Conservation (phyloP, 495 filamentous ascomycete species). For the Xylaria flabelliformis region DNA sequence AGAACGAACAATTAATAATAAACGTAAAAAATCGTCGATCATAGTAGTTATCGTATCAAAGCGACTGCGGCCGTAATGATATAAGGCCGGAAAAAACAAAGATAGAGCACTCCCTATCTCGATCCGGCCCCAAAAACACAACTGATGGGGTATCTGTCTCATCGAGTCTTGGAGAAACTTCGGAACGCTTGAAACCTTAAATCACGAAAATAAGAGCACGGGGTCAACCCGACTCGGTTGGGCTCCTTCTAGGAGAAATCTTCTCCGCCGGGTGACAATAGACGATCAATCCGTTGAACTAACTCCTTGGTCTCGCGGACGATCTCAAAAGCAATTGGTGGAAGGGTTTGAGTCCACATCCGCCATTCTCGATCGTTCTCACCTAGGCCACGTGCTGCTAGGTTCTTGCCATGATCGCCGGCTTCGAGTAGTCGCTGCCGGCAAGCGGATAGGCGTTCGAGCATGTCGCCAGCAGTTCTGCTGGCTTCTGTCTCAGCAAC, state of each 20-base stretch:
- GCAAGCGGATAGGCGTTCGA: conserved; percentile 68
- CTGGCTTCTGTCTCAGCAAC: conserved; percentile 68
- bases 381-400: conserved; percentile 53
- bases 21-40: conserved; percentile 21
- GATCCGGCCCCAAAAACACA: conserved; percentile 16
- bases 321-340: conserved; percentile 87
- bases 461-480: conserved; percentile 65
- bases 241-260: conserved; percentile 48
- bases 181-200: conserved; percentile 25
- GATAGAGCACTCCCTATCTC: not conserved
- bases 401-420: conserved; percentile 66
- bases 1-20: conserved; percentile 20
- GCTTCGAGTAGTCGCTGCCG: conserved; percentile 69
- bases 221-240: conserved; percentile 30
- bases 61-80: conserved; percentile 9
- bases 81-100: not conserved
- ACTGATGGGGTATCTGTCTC: conserved; percentile 24
- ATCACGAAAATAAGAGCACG: conserved; percentile 29
- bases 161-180: conserved; percentile 28
- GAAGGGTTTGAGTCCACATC: conserved; percentile 72
- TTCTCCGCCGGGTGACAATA: conserved; percentile 46
- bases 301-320: conserved; percentile 83
- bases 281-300: conserved; percentile 53
- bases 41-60: conserved; percentile 25
- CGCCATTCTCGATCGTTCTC: conserved; percentile 60